Conservation (phyloP, 2,329 filamentous ascomycete genomes). For the Aspergillus japonicus region DNA sequence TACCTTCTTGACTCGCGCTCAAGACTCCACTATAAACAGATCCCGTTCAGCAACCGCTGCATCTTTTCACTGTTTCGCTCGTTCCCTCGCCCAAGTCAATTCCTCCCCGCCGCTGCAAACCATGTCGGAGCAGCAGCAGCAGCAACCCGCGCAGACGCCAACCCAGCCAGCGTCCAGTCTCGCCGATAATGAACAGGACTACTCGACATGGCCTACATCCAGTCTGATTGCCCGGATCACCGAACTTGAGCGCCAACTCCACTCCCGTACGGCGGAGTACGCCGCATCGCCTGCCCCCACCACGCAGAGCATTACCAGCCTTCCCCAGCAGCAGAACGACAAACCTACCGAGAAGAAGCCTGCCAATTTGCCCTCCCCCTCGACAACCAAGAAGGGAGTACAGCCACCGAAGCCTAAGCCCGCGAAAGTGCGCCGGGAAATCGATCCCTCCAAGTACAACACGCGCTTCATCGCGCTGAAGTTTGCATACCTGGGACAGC, state of each 20-base stretch:
- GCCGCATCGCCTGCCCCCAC: conserved; percentile 12
- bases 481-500: conserved; percentile 86
- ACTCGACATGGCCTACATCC: conserved; percentile 66
- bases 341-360: conserved; percentile 20
- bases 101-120: conserved; percentile 16
- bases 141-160: conserved; percentile 1
- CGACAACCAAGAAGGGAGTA: conserved; percentile 6
- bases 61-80: conserved; percentile 10
- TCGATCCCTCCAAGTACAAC: conserved; percentile 78
- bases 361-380: conserved; percentile 20
- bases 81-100: conserved; percentile 15
- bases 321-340: conserved; percentile 19
- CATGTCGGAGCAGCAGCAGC: conserved; percentile 22
- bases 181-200: conserved; percentile 42
- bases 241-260: conserved; percentile 65
- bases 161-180: background rate
- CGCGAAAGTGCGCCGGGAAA: conserved; percentile 43
- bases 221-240: conserved; percentile 68
- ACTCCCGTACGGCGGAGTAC: conserved; percentile 46
- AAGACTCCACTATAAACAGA: conserved; percentile 7
- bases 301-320: background rate
- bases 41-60: conserved; percentile 7
- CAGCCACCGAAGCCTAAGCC: conserved; percentile 41
- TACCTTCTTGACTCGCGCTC: conserved; percentile 13
- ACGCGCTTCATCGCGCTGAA: conserved; percentile 87